Evolutionary conservation across 345 rosid species (phyloP).

Genomic region (Euphorbia peplus): DNA sequence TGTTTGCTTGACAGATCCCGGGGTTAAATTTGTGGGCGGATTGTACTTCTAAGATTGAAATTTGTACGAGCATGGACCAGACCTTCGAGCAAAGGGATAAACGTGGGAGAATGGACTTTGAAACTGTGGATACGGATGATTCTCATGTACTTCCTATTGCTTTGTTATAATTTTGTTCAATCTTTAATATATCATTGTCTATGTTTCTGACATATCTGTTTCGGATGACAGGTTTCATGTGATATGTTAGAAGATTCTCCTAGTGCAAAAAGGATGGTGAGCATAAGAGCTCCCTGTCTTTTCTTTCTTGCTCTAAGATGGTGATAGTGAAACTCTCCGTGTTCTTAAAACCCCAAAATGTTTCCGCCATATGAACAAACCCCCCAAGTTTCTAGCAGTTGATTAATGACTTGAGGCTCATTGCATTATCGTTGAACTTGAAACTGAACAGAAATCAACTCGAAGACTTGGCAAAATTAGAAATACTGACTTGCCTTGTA

Average conservation of each 20-base stretch:
- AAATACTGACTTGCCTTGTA: neutral
- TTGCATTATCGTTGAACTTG: constrained; percentile 94
- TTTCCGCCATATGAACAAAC: constrained; percentile 11
- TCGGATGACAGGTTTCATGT: constrained; percentile 43
- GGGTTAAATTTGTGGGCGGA: constrained; percentile 81
- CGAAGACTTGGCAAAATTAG: neutral
- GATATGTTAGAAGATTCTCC: constrained; percentile 40
- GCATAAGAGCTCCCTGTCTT: neutral
- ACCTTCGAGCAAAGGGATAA: constrained; percentile 59
- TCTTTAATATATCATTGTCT: neutral
- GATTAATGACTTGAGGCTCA: constrained; percentile 71
- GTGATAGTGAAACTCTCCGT: neutral
- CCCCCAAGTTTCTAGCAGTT: constrained; percentile 44
- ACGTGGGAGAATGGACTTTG: constrained; percentile 62
- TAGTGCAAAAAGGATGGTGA: constrained; percentile 62
- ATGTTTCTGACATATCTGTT: constrained; percentile 8
- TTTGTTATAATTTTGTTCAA: neutral
- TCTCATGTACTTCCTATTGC: constrained; percentile 26
- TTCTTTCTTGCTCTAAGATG: neutral
- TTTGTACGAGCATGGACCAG: constrained; percentile 27
- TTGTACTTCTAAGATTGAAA: constrained; percentile 33
- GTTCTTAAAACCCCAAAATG: constrained; percentile 3
- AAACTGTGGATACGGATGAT: constrained; percentile 47
- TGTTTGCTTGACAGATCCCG: constrained; percentile 50
- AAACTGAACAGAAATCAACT: constrained; percentile 22